phyloP scores from a whole-genome alignment of 1,284 basidiomycete genomes.

The Tranzscheliella williamsii region DNA sequence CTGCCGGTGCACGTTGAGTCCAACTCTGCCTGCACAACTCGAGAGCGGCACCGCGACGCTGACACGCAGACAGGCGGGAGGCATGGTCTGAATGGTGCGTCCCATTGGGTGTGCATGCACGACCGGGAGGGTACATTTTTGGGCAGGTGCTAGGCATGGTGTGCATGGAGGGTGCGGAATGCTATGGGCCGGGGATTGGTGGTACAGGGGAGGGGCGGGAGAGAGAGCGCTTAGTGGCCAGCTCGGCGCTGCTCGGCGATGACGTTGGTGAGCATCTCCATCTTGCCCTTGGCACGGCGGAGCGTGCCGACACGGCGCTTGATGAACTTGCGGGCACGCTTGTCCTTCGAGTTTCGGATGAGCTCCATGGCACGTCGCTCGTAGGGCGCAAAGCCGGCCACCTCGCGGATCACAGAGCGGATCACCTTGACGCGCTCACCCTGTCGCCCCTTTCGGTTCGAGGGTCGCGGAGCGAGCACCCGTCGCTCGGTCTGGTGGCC shows the following conservation, averaged over 20 bases:
- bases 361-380: constrained; percentile 98
- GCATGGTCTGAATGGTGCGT: no score
- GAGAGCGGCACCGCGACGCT: no score
- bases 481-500: constrained; percentile 90
- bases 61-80: no score
- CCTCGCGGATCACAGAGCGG: constrained; percentile 57
- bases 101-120: no score
- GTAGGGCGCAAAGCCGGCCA: constrained; percentile 94
- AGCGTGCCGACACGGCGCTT: constrained; percentile 59
- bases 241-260: constrained; percentile 59
- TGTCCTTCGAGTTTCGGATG: constrained; percentile 91
- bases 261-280: constrained; percentile 56
- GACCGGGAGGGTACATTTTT: no score
- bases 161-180: neutral
- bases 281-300: constrained; percentile 59
- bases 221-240: constrained; percentile 47
- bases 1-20: no score
- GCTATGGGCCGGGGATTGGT: constrained; percentile 6
- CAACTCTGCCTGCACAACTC: no score
- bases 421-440: constrained; percentile 66
- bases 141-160: no score
- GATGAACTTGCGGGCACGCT: constrained; percentile 61
- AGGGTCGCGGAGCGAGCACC: constrained; percentile 76
- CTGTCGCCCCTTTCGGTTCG: constrained; percentile 85
- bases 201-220: neutral